Conservation (phyloP, 2,329 filamentous ascomycete species). For the Pseudogymnoascus sp. region DNA sequence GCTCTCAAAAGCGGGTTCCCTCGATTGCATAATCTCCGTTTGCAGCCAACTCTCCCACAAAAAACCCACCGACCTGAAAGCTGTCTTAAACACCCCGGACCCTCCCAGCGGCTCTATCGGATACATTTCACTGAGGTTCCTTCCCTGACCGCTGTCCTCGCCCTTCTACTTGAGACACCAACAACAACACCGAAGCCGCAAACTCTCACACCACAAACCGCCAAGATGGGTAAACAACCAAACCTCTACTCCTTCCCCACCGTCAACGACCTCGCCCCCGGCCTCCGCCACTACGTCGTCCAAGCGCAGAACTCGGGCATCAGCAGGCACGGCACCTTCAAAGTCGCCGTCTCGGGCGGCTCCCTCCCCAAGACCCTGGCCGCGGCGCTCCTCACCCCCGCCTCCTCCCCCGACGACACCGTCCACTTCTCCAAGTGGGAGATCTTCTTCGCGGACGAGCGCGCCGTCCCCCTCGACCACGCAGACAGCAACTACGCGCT, state of each 20-base stretch:
- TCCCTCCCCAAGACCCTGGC: slow-evolving; percentile 85
- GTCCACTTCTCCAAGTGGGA: slow-evolving; percentile 84
- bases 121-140: background rate
- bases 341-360: slow-evolving; percentile 86
- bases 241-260: slow-evolving; percentile 75
- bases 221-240: slow-evolving; percentile 31
- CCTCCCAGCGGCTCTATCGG: slow-evolving; percentile 15
- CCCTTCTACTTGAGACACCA: background rate
- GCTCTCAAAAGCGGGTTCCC: slow-evolving; percentile 2
- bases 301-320: slow-evolving; percentile 73
- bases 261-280: slow-evolving; percentile 60
- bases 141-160: background rate
- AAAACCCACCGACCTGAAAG: background rate
- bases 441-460: slow-evolving; percentile 97
- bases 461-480: slow-evolving; percentile 85
- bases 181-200: background rate
- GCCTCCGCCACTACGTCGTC: slow-evolving; percentile 75
- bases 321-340: slow-evolving; percentile 74
- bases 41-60: background rate
- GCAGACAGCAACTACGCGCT: slow-evolving; percentile 90
- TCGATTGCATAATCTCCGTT: slow-evolving; percentile 7
- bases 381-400: slow-evolving; percentile 62
- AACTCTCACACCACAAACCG: background rate
- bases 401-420: slow-evolving; percentile 42
- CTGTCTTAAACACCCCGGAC: slow-evolving; percentile 16